Base-by-base conservation (phyloP, 192 early-diverging fungal genomes). In the Chytriomyces sp. region DNA sequence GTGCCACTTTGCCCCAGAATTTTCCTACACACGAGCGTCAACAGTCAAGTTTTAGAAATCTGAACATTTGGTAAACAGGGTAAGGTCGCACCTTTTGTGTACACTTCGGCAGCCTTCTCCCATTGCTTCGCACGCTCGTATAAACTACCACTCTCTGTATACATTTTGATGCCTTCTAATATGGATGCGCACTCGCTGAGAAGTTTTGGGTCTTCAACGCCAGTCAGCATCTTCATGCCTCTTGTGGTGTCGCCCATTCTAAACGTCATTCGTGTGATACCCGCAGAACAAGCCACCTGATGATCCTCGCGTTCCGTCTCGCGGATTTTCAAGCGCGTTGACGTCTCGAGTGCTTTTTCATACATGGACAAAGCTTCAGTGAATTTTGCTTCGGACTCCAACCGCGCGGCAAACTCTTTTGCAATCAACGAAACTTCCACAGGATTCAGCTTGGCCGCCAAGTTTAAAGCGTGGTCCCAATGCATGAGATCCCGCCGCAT, bases 81-180 rank as follows among this genome's bases (percentile, higher is more conserved):
- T 4, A 6, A 65, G 13, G 0, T 26, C 64, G 4, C 67, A 86
- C 83, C 85, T 82, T 87, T 85, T 45, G 89, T 79, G 64, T 80
- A 89, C 6, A 79, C 69, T 26, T 87, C 82, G 2, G 88, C 88
- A 7, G 88, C 87, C 60, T 81, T 81, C 66, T 89, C 88, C 79
- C 82, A 89, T 8, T 69, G 45, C 9, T 71, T 72, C 0, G 84
- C 82, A 18, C 81, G 46, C 72, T 89, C 85, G 50, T 74, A 89
- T 6, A 89, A 76, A 47, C 16, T 16, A 10, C 82, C 88, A 26
- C 83, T 76, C 61, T 89, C 88, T 18, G 24, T 43, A 49, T 66
- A 89, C 77, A 86, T 80, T 77, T 86, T 89, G 48, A 89, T 60
- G 11, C 62, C 69, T 48, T 89, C 83, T 48, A 89, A 64, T 43